Percentiles rank a stretch among this genome's conserved stretches.
Evolutionary conservation across 306 rosid species (phyloP).

Genomic region (Vicia villosa): DNA sequence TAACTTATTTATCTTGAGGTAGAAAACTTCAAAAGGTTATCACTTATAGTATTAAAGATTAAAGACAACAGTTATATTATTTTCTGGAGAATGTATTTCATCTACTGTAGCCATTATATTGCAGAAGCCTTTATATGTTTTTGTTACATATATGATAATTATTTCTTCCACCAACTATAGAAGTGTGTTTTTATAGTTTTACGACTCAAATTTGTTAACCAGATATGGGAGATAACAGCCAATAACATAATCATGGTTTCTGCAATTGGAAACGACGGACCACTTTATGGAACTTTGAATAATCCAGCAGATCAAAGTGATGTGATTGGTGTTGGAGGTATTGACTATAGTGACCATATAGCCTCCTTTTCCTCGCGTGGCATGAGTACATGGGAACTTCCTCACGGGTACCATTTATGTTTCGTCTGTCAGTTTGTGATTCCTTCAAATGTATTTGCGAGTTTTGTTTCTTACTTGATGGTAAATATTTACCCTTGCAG

Average conservation of each 20-base stretch:
- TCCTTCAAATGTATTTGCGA: constrained; percentile 17
- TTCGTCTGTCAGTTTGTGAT: background rate
- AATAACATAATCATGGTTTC: constrained; percentile 96
- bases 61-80: constrained; percentile 6
- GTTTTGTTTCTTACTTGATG: constrained; percentile 24
- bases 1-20: constrained; percentile 1
- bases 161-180: constrained; percentile 1
- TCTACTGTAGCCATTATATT: constrained; percentile 4
- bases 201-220: constrained; percentile 43
- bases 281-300: constrained; percentile 94
- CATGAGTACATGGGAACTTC: constrained; percentile 99
- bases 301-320: constrained; percentile 99
- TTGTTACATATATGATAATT: background rate
- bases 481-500: constrained; percentile 43
- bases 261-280: constrained; percentile 99
- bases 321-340: constrained; percentile 96
- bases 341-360: constrained; percentile 95
- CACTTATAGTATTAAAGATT: background rate
- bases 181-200: constrained; percentile 32
- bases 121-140: constrained; percentile 3
- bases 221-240: constrained; percentile 99
- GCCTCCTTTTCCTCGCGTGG: constrained; percentile 99
- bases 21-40: constrained; percentile 7
- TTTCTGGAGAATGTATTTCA: constrained; percentile 27
- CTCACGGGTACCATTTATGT: constrained; percentile 72